A percentile compares a stretch with the other conserved stretches of the same genome.
Evolutionary conservation across 2,329 filamentous ascomycete species (phyloP).

Genomic region (Fusarium buxicola): DNA sequence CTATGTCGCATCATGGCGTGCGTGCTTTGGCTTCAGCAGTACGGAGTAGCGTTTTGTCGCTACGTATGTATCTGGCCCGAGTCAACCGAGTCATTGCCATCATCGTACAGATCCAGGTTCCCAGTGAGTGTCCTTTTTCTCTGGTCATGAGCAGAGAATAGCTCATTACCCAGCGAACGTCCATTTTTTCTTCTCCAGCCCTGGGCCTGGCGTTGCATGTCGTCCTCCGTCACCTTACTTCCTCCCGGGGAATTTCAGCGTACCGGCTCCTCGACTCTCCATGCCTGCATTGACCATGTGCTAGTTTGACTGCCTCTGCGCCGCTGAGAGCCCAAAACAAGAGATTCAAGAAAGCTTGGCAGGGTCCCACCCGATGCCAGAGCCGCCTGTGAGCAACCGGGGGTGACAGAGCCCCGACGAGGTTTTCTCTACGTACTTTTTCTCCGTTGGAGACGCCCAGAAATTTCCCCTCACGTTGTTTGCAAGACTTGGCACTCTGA

Average conservation of each 20-base stretch:
- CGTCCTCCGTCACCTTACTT: constrained; percentile 33
- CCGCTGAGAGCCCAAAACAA: constrained; percentile 9
- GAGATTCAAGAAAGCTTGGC: constrained; percentile 37
- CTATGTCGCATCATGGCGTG: constrained; percentile 4
- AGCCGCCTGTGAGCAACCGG: constrained; percentile 18
- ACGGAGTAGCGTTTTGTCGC: constrained; percentile 5
- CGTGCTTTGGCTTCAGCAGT: constrained; percentile 2
- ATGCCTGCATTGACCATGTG: constrained; percentile 40
- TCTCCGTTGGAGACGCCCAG: not conserved
- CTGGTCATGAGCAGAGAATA: not conserved
- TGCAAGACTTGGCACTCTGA: constrained; percentile 17
- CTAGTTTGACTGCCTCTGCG: constrained; percentile 37
- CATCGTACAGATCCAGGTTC: constrained; percentile 14
- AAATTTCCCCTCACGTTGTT: constrained; percentile 11
- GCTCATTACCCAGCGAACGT: not conserved
- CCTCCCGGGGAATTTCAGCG: constrained; percentile 18
- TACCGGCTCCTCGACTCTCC: constrained; percentile 29
- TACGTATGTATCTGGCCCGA: constrained; percentile 2
- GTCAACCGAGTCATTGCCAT: constrained; percentile 17
- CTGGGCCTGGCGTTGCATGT: constrained; percentile 12
- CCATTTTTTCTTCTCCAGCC: constrained; percentile 6
- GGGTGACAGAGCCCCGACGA: constrained; percentile 31
- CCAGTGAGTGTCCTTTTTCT: constrained; percentile 8
- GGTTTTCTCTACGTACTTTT: not conserved
- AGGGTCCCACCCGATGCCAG: constrained; percentile 23